Base-by-base conservation (phyloP, 169 alveolate genomes). In the Cryptosporidium parvum region DNA sequence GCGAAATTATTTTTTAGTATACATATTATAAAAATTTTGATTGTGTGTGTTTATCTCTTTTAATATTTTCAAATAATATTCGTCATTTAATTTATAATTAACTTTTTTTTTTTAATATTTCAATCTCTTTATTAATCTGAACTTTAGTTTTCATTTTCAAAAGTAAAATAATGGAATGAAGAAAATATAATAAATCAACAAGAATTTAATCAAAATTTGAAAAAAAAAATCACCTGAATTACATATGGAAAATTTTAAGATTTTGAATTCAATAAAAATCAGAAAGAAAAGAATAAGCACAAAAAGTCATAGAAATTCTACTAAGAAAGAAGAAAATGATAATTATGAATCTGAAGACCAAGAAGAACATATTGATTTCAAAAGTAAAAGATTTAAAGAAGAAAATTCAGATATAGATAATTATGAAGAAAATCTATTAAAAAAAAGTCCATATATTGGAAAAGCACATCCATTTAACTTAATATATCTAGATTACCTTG, bases 401-500 rank as follows among this genome's bases (percentile, higher is more conserved):
- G 72, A 65, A 23, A 23, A 35, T 3, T 26, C 33, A 9, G 18
- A 59, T 1, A n/a, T 12, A 0, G 51, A 8, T 0, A n/a, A n/a
- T 26, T 12, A 5, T 21, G 67, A 29, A 33, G 62, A 48, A 44
- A 45, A 3, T 45, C 84, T 70, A 21, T 31, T 45, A 39, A 70
- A 10, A 29, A 44, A 44, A 29, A 70, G 84, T 45, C 59, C 35
- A 16, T 70, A 12, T 23, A n/a, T 48, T n/a, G 48, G 56, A 37
- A 62, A 45, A 31, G 75, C 75, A n/a, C 89, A 80, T 51, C 89
- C 89, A 42, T 59, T 35, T 62, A 80, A 80, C 37, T 26, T 80
- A 16, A 33, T 44, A 8, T 80, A 80, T 26, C 56, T 80, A 61
- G 89, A 80, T 8, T 65, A 80, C 29, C 75, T 80, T 26, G 75